Conservation (phyloP, 345 rosid genomes). For the Citrus glauca region DNA sequence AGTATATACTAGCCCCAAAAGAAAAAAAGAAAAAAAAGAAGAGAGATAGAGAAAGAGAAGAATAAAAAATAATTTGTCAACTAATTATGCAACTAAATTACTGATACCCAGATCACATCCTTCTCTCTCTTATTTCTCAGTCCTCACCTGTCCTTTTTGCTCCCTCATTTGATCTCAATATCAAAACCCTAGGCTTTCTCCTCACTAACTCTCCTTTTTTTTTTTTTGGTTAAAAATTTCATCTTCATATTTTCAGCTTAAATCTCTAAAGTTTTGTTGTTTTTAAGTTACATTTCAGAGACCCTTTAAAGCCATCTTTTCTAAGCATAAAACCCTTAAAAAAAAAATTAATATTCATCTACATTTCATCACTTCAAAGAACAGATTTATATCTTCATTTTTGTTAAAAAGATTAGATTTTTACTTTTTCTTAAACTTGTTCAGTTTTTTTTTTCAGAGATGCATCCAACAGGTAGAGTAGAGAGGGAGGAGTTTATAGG, state of each 20-base stretch:
- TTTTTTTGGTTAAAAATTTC: too few relatives aligned
- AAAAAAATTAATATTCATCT: not conserved
- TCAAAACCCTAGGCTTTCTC: not conserved
- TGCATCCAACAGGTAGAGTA: constrained; percentile 14
- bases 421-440: too few relatives aligned
- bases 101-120: not conserved
- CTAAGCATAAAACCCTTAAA: not conserved
- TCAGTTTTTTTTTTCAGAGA: not conserved
- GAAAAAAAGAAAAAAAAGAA: not conserved
- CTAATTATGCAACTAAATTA: not conserved
- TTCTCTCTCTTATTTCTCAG: not conserved
- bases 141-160: not conserved
- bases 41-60: not conserved
- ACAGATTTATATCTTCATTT: not conserved
- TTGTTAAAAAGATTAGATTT: not conserved
- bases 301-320: not conserved
- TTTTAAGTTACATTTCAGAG: not conserved
- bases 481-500: constrained; percentile 11
- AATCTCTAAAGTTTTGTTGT: not conserved
- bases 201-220: not conserved
- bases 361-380: not conserved
- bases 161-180: not conserved
- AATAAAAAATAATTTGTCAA: not conserved
- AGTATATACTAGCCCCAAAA: not conserved
- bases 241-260: not conserved